Evolutionary conservation across 2,329 filamentous ascomycete genomes (phyloP), one percentile per base, ranked within the genome.

Genomic region (Xenosphaeropsis pyriputrescens): DNA sequence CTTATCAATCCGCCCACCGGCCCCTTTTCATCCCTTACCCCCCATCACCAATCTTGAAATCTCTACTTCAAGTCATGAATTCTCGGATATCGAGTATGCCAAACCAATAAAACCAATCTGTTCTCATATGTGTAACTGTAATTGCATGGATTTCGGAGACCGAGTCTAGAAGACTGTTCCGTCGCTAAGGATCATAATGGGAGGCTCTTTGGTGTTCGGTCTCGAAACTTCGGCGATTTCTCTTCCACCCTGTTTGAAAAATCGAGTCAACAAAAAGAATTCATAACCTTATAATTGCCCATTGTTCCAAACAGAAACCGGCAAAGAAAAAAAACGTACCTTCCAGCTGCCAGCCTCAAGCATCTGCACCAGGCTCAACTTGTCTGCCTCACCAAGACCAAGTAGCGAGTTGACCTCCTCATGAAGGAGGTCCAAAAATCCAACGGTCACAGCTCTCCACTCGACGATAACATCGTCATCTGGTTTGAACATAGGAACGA

Each of bases 281-380:
- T 13, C 38, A 36, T 40, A 42, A 32, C 29, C 18, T n/a, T 7
- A 35, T 32, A 9, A 41, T 41, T 48, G 44, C 44, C 35, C 22
- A 37, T 15, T 38, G 37, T 39, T 31, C 22, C 29, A 34, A 30
- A 31, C 35, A 38, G n/a, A 2, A 39, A 6, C 8, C 12, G 6
- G 17, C 6, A 12, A 7, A 35, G 17, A 13, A 30, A 19, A 16
- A 18, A 15, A 41, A 50, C 73, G 62, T 59, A 91, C 88, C 82
- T 96, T 96, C 89, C 91, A 98, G 54, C 85, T 93, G 37, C 91
- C 91, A 12, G 89, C 91, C 59, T 96, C 91, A 14, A 98, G 68
- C 64, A 98, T 75, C 57, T 98, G 91, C 5, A 88, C 77, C 47
- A 96, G 60, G 31, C 67, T 83, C 55, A 98, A 61, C 48, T 68